Conservation (phyloP, 164 flowering plant genomes). For the Warburgia ugandensis region DNA sequence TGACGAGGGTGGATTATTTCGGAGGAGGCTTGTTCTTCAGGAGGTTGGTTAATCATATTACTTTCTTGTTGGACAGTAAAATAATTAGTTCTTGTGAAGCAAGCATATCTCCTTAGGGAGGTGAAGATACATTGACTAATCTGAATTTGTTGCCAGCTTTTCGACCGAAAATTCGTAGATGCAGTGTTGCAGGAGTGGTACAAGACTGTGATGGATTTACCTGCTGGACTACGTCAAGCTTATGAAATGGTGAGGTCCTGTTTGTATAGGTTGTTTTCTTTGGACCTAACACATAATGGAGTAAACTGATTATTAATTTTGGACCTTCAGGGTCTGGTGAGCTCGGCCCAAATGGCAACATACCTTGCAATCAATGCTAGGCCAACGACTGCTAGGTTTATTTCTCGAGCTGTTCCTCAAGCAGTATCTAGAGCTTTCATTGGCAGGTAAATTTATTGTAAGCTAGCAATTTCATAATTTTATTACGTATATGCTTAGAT, state of each 20-base stretch:
- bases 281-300: background rate
- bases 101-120: background rate
- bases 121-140: slow-evolving; percentile 2
- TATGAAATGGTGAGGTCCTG: slow-evolving; percentile 74
- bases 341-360: slow-evolving; percentile 91
- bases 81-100: background rate
- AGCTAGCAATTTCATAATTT: background rate
- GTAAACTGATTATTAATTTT: slow-evolving; percentile 11
- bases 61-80: background rate
- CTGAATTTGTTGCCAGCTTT: slow-evolving; percentile 48
- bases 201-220: slow-evolving; percentile 91
- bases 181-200: slow-evolving; percentile 97
- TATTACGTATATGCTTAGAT: background rate
- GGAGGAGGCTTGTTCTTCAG: slow-evolving; percentile 61
- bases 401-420: slow-evolving; percentile 77
- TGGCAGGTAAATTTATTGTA: slow-evolving; percentile 61
- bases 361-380: slow-evolving; percentile 79
- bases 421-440: slow-evolving; percentile 85
- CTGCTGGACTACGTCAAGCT: slow-evolving; percentile 93
- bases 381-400: slow-evolving; percentile 72
- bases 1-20: slow-evolving; percentile 86
- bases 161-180: slow-evolving; percentile 83
- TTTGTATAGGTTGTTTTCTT: background rate
- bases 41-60: slow-evolving; percentile 46
- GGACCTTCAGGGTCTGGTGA: slow-evolving; percentile 74